A percentile compares a stretch with the other conserved stretches of the same genome.
phyloP scores from a whole-genome alignment of 2,329 filamentous ascomycete species.

The Cytospora chrysosperma region DNA sequence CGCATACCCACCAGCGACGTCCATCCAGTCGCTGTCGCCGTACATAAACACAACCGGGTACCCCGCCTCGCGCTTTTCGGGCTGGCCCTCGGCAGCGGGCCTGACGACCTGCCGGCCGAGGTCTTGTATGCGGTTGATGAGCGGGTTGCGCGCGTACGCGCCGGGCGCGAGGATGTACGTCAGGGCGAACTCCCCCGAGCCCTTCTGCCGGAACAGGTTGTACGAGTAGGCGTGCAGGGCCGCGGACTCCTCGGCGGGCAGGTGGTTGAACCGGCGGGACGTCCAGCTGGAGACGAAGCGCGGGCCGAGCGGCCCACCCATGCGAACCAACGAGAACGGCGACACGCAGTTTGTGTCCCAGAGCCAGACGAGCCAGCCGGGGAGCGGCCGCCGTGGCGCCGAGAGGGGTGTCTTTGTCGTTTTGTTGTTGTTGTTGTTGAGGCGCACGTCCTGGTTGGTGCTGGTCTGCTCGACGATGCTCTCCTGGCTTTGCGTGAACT shows the following conservation, averaged over 20 bases:
- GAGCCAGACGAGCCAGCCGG: conserved; percentile 85
- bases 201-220: conserved; percentile 86
- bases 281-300: conserved; percentile 95
- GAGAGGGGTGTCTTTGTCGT: conserved; percentile 34
- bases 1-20: conserved; percentile 79
- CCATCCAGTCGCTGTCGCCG: conserved; percentile 99
- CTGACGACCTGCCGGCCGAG: conserved; percentile 71
- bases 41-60: conserved; percentile 92
- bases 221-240: conserved; percentile 93
- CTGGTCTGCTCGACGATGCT: conserved; percentile 41
- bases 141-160: conserved; percentile 82
- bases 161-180: conserved; percentile 92
- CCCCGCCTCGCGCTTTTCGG: conserved; percentile 55
- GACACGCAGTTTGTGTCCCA: conserved; percentile 93
- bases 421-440: conserved; percentile 38
- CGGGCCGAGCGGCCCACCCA: conserved; percentile 85
- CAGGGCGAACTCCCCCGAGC: conserved; percentile 90
- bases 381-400: conserved; percentile 57
- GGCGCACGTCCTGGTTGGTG: conserved; percentile 39
- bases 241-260: conserved; percentile 76
- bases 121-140: conserved; percentile 83
- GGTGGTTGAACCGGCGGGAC: conserved; percentile 83
- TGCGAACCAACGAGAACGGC: conserved; percentile 86
- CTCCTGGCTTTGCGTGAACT: conserved; percentile 75
- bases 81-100: conserved; percentile 33